These are phyloP conservation scores for Chaetomiaceae sp. DNA, from an alignment of 2,329 filamentous ascomycete genomes.

Conservation along the genomic window DNA sequence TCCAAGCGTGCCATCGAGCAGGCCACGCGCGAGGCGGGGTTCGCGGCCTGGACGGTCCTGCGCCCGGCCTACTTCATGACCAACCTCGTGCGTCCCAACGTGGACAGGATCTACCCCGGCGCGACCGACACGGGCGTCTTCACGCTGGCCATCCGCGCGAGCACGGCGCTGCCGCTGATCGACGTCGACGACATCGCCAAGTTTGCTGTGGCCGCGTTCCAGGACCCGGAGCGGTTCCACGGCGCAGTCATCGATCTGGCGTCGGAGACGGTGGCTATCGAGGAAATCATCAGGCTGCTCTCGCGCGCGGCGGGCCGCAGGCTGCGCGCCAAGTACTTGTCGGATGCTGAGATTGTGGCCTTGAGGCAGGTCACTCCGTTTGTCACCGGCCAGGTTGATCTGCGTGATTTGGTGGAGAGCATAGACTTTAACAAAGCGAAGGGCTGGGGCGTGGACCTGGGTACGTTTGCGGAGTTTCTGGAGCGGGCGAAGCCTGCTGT, in stretches of 20 bases:
- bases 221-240: slow-evolving; percentile 8
- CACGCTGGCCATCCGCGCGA: slow-evolving; percentile 30
- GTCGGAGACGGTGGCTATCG: slow-evolving; percentile 1
- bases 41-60: slow-evolving; percentile 42
- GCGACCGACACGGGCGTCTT: slow-evolving; percentile 35
- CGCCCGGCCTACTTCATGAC: slow-evolving; percentile 45
- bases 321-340: neutral
- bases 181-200: slow-evolving; percentile 42
- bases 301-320: neutral
- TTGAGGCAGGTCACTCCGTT: neutral
- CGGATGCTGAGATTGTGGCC: slow-evolving; percentile 5
- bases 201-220: slow-evolving; percentile 38
- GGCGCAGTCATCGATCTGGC: slow-evolving; percentile 6
- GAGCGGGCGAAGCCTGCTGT: no score
- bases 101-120: slow-evolving; percentile 32
- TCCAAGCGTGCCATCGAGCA: slow-evolving; percentile 40
- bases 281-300: neutral
- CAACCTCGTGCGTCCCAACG: slow-evolving; percentile 41
- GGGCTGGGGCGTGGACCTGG: no score
- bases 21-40: slow-evolving; percentile 31
- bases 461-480: no score
- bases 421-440: no score
- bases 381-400: neutral
- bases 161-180: slow-evolving; percentile 35
- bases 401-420: neutral